A percentile compares a stretch with the other conserved stretches of the same genome.
phyloP scores from a whole-genome alignment of 2,329 filamentous ascomycete species.

The Aspergillus oerlinghausenensis region DNA sequence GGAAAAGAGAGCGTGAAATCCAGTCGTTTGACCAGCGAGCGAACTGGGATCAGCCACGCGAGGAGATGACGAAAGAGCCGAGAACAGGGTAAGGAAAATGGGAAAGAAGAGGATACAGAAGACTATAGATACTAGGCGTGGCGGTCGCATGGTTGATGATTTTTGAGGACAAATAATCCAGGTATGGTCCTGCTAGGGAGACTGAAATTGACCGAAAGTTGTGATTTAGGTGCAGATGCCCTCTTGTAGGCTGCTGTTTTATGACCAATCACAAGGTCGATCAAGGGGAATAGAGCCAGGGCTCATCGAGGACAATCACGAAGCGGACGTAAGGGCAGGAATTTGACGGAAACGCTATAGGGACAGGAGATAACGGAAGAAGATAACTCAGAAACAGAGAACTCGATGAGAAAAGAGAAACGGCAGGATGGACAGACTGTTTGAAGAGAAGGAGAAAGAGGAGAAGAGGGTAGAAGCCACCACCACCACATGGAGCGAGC shows the following conservation, averaged over 20 bases:
- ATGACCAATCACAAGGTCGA: conserved; percentile 33
- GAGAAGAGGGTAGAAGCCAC: not conserved
- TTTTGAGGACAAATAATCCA: not conserved
- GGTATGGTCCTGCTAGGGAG: conserved; percentile 7
- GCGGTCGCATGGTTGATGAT: conserved; percentile 41
- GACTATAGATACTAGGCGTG: conserved; percentile 43
- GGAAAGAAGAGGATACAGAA: conserved; percentile 46
- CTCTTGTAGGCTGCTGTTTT: conserved; percentile 21
- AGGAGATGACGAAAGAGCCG: conserved; percentile 39
- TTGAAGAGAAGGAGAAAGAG: conserved; percentile 2
- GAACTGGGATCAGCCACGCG: conserved; percentile 34
- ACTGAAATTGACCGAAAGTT: not conserved
- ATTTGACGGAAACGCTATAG: not conserved
- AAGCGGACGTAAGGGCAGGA: not conserved
- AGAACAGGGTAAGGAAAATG: conserved; percentile 45
- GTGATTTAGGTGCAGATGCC: conserved; percentile 11
- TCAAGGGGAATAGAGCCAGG: conserved; percentile 21
- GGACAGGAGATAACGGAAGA: conserved; percentile 4
- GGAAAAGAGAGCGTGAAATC: conserved; percentile 59
- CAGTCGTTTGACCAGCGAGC: conserved; percentile 38
- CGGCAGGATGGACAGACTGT: not conserved
- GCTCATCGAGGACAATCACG: conserved; percentile 32
- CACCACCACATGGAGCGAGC: not conserved
- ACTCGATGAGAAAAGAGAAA: conserved; percentile 1
- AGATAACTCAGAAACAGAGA: conserved; percentile 7